Percentiles rank a stretch among this genome's conserved stretches.
Evolutionary conservation across 1,139 yeast genomes (phyloP).

Genomic region (Insectozyma bohioensis): DNA sequence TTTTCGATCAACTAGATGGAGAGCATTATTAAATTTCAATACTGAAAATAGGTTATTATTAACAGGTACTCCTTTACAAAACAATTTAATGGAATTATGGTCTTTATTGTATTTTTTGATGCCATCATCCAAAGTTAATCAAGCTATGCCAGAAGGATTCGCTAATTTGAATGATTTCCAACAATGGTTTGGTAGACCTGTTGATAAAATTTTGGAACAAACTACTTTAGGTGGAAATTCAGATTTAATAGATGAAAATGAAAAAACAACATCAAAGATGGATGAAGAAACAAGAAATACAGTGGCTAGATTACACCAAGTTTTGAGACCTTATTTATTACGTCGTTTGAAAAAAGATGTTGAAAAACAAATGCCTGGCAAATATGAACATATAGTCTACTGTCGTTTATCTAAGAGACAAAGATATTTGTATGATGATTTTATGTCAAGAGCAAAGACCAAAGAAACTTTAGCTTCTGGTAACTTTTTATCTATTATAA

Average conservation of each 20-base stretch:
- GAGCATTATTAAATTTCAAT: conserved; percentile 88
- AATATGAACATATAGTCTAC: conserved; percentile 90
- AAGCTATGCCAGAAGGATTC: conserved; percentile 90
- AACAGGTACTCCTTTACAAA: conserved; percentile 96
- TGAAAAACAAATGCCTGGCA: conserved; percentile 98
- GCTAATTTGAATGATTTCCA: conserved; percentile 95
- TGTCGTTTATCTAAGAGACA: conserved; percentile 94
- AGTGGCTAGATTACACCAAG: conserved; percentile 87
- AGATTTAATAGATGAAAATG: conserved; percentile 45
- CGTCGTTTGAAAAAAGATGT: conserved; percentile 95
- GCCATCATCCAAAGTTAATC: conserved; percentile 80
- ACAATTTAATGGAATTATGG: conserved; percentile 91
- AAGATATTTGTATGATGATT: conserved; percentile 89
- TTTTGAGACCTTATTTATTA: conserved; percentile 84
- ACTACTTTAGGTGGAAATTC: conserved; percentile 53
- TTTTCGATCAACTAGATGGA: conserved; percentile 96
- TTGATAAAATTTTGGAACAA: conserved; percentile 81
- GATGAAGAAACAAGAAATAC: conserved; percentile 78
- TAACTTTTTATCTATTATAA: conserved; percentile 89
- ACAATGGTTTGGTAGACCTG: conserved; percentile 98
- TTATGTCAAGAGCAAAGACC: conserved; percentile 96
- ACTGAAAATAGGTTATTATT: conserved; percentile 82
- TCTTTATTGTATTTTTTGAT: conserved; percentile 87
- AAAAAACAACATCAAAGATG: conserved; percentile 36
- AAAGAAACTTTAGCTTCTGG: conserved; percentile 93